Base-by-base conservation (phyloP, 2,329 filamentous ascomycete species). In the Fusarium transvaalense region DNA sequence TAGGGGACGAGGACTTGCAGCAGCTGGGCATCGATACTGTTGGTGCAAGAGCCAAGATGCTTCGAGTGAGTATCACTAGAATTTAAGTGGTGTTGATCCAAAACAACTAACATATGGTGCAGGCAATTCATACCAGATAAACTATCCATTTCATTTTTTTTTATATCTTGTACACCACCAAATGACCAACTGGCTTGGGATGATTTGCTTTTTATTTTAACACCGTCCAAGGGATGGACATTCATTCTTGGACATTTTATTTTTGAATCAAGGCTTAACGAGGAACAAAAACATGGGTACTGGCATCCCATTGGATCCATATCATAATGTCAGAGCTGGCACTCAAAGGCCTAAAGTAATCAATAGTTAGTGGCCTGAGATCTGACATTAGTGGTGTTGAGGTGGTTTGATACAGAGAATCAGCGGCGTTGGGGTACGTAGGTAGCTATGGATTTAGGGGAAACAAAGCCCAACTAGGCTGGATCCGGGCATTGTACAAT, bases 1-100 rank as follows among this genome's bases (percentile, higher is more conserved):
- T 74, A 34, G 53, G 42, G 9, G 72, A 74, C 4, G 63, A 62
- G 17, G 72, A 70, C 17, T 46, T 74, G 32, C 70, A 71, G 31
- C 63, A 73, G 15, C 47, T 74, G n/a, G 72, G 72, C 15, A 54
- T 74, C 21, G 72, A 74, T 48, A 74, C 72, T 15, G 64, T 74
- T 31, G 72, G 72, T 25, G 72, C 72, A 17, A 68, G 72, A 48
- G 60, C 72, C 23, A 74, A 74, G 50, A 68, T 74, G 39, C 72
- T 74, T 38, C 66, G 71, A 37, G 71, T 74, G 32, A 71, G 71
- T 70, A 5, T 43, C 31, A 19, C 4, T 23, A 23, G 10, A 25
- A 6, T 21, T 34, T 12, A 9, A 15, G 10, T 15, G 15, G 10
- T 35, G 3, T 25, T 35, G 7, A 61, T 27, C 14, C 14, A 19